A percentile compares a stretch with the other conserved stretches of the same genome.
Conservation (phyloP, 2,329 filamentous ascomycete species). For the Epichloe gansuensis region DNA sequence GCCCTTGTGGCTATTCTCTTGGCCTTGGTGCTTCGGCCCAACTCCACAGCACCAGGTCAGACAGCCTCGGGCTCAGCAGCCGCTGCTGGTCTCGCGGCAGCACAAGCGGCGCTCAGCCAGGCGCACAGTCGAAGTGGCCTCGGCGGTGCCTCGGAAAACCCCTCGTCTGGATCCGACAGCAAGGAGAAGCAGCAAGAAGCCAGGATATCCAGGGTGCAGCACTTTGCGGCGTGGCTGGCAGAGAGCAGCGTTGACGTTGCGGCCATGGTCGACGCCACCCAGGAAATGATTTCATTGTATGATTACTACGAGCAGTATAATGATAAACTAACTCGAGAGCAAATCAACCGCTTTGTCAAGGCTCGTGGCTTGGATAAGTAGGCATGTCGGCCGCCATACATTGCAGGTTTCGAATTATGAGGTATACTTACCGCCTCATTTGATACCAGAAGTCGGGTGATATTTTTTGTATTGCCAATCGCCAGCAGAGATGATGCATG, state of each 20-base stretch:
- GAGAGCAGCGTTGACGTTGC: slow-evolving; percentile 79
- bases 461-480: not conserved
- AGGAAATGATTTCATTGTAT: slow-evolving; percentile 85
- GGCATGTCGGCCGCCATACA: not conserved
- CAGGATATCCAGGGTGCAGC: slow-evolving; percentile 52
- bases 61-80: slow-evolving; percentile 18
- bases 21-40: slow-evolving; percentile 67
- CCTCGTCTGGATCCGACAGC: slow-evolving; percentile 13
- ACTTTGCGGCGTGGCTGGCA: slow-evolving; percentile 65
- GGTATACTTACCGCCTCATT: too few species aligned
- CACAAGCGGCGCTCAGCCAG: slow-evolving; percentile 36
- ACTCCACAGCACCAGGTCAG: slow-evolving; percentile 18
- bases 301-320: slow-evolving; percentile 54
- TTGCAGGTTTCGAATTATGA: not conserved
- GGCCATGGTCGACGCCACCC: slow-evolving; percentile 76
- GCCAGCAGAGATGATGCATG: not conserved
- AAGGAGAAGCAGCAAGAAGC: slow-evolving; percentile 41
- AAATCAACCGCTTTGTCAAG: slow-evolving; percentile 48
- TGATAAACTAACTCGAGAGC: slow-evolving; percentile 45
- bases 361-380: slow-evolving; percentile 43
- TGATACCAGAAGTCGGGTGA: too few species aligned
- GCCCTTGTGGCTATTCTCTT: slow-evolving; percentile 80
- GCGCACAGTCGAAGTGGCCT: slow-evolving; percentile 24
- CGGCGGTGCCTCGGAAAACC: slow-evolving; percentile 8
- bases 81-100: slow-evolving; percentile 35